Base-by-base conservation (phyloP, 257 asterid genomes). In the Solanum neorickii region DNA sequence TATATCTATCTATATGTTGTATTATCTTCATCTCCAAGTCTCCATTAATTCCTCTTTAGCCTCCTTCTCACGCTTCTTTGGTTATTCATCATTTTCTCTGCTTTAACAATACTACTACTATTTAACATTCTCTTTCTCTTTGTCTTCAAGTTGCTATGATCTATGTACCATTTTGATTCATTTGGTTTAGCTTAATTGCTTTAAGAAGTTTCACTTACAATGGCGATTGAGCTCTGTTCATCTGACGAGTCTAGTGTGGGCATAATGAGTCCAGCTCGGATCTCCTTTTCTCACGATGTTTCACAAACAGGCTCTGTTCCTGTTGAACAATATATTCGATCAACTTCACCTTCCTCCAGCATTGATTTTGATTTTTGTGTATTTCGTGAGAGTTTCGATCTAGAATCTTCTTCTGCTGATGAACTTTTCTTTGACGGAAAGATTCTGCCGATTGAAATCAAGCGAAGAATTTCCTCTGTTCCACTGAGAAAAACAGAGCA, bases 391-490 rank as follows among this genome's bases (percentile, higher is more conserved):
- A 90, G 87, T 47, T 87, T 90, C 86, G 93, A 91, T 31, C 93
- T 88, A 2, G 92, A 91, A 74, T 89, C 95, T 0, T 90, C 96
- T 59, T 89, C 94, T 56, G 97, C 96, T 74, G 96, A 93, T 85
- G 97, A 94, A 87, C 94, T 94, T 86, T 94, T 94, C 94, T 91
- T 62, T 91, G 91, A 93, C 60, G 95, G 97, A 33, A 93, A 92
- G 86, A 93, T 94, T 88, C 94, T 94, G 66, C 97, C 97, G 0
- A 87, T 91, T 35, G 91, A 92, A 87, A 91, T 94, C 86, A 93
- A 93, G 88, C 66, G 88, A 52, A 88, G 92, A 9, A 83, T 91
- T 3, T 39, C 87, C 13, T 90, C 93, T 49, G 10, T 12, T 3
- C 4, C 49, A 12, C 15, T 23, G 0, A 80, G 60, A 29, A 80